phyloP scores from a whole-genome alignment of 768 basidiomycete genomes.

The Fomitopsis serialis region DNA sequence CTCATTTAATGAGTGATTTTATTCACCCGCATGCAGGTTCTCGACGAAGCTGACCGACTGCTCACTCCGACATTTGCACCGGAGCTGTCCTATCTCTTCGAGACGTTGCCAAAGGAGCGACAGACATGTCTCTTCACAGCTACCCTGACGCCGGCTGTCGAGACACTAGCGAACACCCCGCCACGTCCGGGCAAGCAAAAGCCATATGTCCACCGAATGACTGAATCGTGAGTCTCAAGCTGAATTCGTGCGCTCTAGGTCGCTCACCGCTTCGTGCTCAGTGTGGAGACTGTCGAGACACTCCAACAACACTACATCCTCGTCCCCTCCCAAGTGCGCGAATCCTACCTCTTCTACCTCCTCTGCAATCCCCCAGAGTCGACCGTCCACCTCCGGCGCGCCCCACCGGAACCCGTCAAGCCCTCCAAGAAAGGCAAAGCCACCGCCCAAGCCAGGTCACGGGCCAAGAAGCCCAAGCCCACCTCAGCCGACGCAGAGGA shows the following conservation, averaged over 20 bases:
- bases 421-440: conserved; percentile 21
- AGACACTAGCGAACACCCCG: conserved; percentile 62
- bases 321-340: conserved; percentile 91
- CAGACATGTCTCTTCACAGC: conserved; percentile 98
- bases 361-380: conserved; percentile 85
- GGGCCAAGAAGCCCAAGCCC: conserved; percentile 25
- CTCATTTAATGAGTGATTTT: neutral
- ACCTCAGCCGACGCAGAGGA: conserved; percentile 40
- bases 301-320: conserved; percentile 88
- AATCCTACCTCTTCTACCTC: conserved; percentile 85
- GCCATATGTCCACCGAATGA: conserved; percentile 82
- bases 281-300: conserved; percentile 85
- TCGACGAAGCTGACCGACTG: conserved; percentile 95
- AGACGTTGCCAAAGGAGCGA: conserved; percentile 72
- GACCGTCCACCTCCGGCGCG: conserved; percentile 60
- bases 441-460: conserved; percentile 26
- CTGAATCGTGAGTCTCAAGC: conserved; percentile 49
- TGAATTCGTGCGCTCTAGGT: neutral
- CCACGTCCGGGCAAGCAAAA: conserved; percentile 80
- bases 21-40: conserved; percentile 45
- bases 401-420: conserved; percentile 48
- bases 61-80: conserved; percentile 85
- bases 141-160: conserved; percentile 84
- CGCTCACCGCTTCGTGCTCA: conserved; percentile 26
- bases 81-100: conserved; percentile 77